These are phyloP conservation scores for Suillus paluster DNA, from an alignment of 768 basidiomycete genomes.

Conservation along the genomic window DNA sequence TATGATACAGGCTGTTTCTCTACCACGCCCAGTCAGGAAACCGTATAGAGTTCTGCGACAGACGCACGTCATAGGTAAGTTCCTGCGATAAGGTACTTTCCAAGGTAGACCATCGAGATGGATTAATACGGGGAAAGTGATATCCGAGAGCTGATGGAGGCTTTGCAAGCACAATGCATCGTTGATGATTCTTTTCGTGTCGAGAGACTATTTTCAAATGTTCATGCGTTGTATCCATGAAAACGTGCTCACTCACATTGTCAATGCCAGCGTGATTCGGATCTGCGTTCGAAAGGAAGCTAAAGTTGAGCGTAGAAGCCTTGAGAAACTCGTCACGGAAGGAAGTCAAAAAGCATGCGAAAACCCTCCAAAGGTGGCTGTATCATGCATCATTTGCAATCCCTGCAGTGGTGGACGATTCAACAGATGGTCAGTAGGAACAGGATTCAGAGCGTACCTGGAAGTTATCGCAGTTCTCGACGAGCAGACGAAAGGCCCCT, in stretches of 20 bases:
- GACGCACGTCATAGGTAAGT: slow-evolving; percentile 24
- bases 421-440: not conserved
- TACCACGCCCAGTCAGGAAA: slow-evolving; percentile 22
- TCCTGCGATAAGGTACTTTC: slow-evolving; percentile 30
- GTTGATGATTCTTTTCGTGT: slow-evolving; percentile 54
- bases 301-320: not conserved
- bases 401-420: slow-evolving; percentile 49
- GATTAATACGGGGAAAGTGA: slow-evolving; percentile 56
- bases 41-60: slow-evolving; percentile 30
- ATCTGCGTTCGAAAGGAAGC: not conserved
- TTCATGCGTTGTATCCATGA: slow-evolving; percentile 10
- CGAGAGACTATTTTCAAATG: slow-evolving; percentile 35
- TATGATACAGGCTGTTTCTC: slow-evolving; percentile 47
- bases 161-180: slow-evolving; percentile 63
- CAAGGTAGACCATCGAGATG: slow-evolving; percentile 45
- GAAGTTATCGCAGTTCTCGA: slow-evolving; percentile 76
- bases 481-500: slow-evolving; percentile 62
- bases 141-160: slow-evolving; percentile 51
- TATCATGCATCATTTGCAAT: slow-evolving; percentile 68
- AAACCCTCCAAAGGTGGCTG: slow-evolving; percentile 68
- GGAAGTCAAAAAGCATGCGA: slow-evolving; percentile 37
- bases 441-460: slow-evolving; percentile 50
- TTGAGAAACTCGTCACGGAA: not conserved
- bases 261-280: slow-evolving; percentile 32
- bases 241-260: slow-evolving; percentile 46